Conservation (phyloP, 129 eudicot genomes). For the Chrysanthemum seticuspe region DNA sequence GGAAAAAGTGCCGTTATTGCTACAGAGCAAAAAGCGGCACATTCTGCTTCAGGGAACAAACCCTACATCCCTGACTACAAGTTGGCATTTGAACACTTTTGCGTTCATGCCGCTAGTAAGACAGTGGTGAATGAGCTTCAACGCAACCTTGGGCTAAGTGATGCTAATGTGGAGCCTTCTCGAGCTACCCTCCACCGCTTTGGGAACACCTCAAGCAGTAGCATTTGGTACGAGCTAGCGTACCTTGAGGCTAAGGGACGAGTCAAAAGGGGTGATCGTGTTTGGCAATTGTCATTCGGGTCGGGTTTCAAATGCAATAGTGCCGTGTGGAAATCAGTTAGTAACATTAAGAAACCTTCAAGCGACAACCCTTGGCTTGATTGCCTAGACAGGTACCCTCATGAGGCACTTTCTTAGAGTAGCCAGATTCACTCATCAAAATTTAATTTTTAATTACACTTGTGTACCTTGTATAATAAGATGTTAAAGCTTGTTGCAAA, state of each 20-base stretch:
- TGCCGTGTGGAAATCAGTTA: conserved; percentile 83
- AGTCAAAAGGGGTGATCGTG: conserved; percentile 68
- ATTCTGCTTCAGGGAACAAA: conserved; percentile 33
- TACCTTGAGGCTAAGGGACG: conserved; percentile 86
- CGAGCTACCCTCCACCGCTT: conserved; percentile 77
- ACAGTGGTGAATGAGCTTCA: conserved; percentile 86
- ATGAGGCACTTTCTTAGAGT: conserved; percentile 40
- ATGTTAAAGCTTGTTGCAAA: conserved; percentile 36
- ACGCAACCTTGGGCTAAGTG: conserved; percentile 78
- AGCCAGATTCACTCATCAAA: conserved; percentile 11
- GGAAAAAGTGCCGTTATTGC: conserved; percentile 2
- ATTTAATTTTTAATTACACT: conserved; percentile 26
- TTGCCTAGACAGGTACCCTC: conserved; percentile 64
- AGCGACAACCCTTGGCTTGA: conserved; percentile 80
- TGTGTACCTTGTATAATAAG: conserved; percentile 34
- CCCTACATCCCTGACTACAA: conserved; percentile 98
- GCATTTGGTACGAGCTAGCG: conserved; percentile 95
- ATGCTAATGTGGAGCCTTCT: conserved; percentile 77
- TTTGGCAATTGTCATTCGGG: conserved; percentile 94
- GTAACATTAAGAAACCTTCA: conserved; percentile 53
- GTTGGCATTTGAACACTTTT: conserved; percentile 94
- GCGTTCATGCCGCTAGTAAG: conserved; percentile 95
- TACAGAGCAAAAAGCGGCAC: conserved; percentile 3
- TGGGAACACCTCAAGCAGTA: conserved; percentile 95
- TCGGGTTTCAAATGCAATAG: conserved; percentile 95